phyloP scores from a whole-genome alignment of 371 early-diverging fungal species.

The Zychaea mexicana region DNA sequence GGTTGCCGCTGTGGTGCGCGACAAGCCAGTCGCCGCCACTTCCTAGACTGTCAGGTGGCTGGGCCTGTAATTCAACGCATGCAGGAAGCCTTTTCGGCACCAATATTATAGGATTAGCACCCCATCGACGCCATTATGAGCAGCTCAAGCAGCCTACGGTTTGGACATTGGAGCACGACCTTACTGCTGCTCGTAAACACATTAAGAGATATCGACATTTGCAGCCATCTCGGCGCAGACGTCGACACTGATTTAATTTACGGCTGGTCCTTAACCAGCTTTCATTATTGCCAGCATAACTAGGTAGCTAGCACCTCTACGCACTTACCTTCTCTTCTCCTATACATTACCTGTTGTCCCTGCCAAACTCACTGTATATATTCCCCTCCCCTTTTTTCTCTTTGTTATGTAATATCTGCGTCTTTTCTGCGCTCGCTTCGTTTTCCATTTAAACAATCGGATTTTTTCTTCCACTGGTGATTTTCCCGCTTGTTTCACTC shows the following conservation, averaged over 20 bases:
- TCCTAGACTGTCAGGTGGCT: too few species aligned
- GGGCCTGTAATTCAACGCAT: too few species aligned
- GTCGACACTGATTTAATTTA: background rate
- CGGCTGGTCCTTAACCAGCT: background rate
- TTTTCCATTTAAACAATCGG: too few species aligned
- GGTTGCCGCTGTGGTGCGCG: too few species aligned
- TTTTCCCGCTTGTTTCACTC: background rate
- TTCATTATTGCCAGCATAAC: background rate
- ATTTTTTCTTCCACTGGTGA: too few species aligned
- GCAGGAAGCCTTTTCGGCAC: too few species aligned
- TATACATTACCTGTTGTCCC: background rate
- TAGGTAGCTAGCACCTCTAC: too few species aligned
- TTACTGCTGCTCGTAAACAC: background rate
- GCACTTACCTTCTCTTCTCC: background rate
- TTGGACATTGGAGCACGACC: background rate
- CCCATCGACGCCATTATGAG: background rate
- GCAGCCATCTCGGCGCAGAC: background rate
- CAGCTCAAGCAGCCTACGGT: background rate
- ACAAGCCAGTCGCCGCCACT: too few species aligned
- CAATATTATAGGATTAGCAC: too few species aligned
- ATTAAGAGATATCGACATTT: background rate
- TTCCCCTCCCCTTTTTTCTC: too few species aligned
- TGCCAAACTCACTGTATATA: background rate
- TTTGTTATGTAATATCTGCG: too few species aligned
- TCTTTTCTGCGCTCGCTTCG: background rate